phyloP scores from a whole-genome alignment of 179 eudicot genomes.

The Beta lomatogona region DNA sequence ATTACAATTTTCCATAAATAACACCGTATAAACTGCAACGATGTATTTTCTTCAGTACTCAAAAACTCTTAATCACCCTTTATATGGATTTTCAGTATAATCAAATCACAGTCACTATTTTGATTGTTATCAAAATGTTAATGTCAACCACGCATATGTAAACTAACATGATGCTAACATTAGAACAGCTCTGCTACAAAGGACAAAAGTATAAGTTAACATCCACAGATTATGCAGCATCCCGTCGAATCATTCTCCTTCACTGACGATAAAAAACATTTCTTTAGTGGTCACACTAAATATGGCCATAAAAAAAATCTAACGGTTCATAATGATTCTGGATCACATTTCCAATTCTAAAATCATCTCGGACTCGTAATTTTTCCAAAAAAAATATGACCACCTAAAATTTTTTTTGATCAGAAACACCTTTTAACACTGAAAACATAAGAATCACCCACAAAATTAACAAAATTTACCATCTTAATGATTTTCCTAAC shows the following conservation, averaged over 20 bases:
- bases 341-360: too few relatives aligned
- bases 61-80: too few relatives aligned
- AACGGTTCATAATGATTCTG: too few relatives aligned
- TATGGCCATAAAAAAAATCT: too few relatives aligned
- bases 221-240: slow-evolving; percentile 1
- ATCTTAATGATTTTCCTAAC: background rate
- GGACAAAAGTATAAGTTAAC: slow-evolving; percentile 6
- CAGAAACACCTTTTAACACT: background rate
- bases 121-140: background rate
- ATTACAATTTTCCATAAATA: background rate
- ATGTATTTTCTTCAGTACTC: background rate
- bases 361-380: too few relatives aligned
- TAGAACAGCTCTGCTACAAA: background rate
- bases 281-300: too few relatives aligned
- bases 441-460: background rate
- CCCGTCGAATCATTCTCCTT: background rate
- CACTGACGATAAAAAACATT: background rate
- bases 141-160: background rate
- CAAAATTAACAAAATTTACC: background rate
- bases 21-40: background rate
- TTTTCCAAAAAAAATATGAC: too few relatives aligned
- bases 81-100: background rate
- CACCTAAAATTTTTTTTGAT: too few relatives aligned
- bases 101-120: background rate
- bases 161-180: background rate